Evolutionary conservation across 148 eudicot species (phyloP), one percentile per base, ranked within the genome.

Genomic region (Beta vulgaris): DNA sequence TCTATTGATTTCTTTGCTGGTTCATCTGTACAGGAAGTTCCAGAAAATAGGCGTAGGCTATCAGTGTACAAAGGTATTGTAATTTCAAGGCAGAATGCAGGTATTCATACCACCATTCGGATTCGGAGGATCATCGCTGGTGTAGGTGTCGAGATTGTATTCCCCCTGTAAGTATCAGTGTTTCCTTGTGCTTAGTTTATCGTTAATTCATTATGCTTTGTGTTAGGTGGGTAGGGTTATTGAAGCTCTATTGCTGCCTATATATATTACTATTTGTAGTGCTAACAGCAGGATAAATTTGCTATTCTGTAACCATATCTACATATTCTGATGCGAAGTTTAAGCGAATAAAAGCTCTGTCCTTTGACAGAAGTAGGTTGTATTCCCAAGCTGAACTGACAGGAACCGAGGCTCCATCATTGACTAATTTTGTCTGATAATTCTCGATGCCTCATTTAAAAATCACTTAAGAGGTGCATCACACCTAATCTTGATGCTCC

Each of bases 61-160:
- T 86, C 98, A 42, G 42, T 94, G 8, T 94, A 94, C 82, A 94
- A 94, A 82, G 98, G 98, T 62, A 94, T 94, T 70, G 87, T 94
- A 31, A 90, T 94, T 16, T 87, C 92, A 3, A 90, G 81, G 77
- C 98, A 94, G 80, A 94, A 94, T 89, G 98, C 98, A 44, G 98
- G 98, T 34, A 84, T 94, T 73, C 98, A 94, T 85, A 88, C 97
- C 46, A 94, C 98, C 48, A 88, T 94, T 37, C 85, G 97, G 28
- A 86, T 90, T 74, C 84, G 98, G 42, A 87, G 98, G 82, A 88
- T 94, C 51, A 86, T 91, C 73, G 92, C 98, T 40, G 97, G 98
- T 53, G 78, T 90, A 48, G 98, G 98, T 4, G 96, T 94, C 28
- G 98, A 94, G 86, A 94, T 94, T 68, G 98, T 94, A 36, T 91